Evolutionary conservation across 2,329 filamentous ascomycete genomes (phyloP).

Genomic region (Tolypocladium sp.): DNA sequence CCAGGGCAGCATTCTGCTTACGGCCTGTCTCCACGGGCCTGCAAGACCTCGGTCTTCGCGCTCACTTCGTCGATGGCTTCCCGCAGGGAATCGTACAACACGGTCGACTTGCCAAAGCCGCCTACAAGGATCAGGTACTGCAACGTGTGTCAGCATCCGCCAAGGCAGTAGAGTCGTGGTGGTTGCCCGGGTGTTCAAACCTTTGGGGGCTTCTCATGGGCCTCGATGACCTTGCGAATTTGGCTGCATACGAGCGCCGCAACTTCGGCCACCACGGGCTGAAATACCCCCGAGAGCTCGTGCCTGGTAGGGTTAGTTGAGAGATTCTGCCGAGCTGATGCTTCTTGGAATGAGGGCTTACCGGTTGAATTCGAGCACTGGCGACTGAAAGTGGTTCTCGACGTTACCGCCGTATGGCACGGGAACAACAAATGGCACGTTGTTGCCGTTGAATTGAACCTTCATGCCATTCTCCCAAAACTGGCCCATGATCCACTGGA

Average conservation of each 20-base stretch:
- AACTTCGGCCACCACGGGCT: not conserved
- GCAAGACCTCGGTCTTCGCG: slow-evolving; percentile 15
- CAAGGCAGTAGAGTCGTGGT: not conserved
- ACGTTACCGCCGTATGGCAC: slow-evolving; percentile 6
- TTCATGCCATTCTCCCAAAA: slow-evolving; percentile 21
- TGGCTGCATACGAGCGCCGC: not conserved
- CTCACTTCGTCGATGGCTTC: not conserved
- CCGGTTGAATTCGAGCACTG: not conserved
- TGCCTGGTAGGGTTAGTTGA: not conserved
- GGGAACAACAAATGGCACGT: slow-evolving; percentile 7
- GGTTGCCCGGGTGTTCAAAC: slow-evolving; percentile 10
- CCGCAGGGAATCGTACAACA: slow-evolving; percentile 14
- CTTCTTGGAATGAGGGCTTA: slow-evolving; percentile 6
- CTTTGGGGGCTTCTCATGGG: slow-evolving; percentile 12
- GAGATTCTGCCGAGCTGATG: accelerated
- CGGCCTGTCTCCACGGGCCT: slow-evolving; percentile 20
- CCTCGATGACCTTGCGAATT: not conserved
- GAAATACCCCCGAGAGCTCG: slow-evolving; percentile 10
- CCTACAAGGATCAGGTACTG: slow-evolving; percentile 30
- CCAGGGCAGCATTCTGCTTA: slow-evolving; percentile 11
- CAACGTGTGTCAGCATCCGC: not conserved
- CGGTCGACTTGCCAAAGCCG: slow-evolving; percentile 24
- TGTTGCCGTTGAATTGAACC: slow-evolving; percentile 10
- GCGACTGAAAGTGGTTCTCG: not conserved
- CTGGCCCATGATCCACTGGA: slow-evolving; percentile 12